Conservation (phyloP, 768 basidiomycete species). For the Termitomyces titanicus region DNA sequence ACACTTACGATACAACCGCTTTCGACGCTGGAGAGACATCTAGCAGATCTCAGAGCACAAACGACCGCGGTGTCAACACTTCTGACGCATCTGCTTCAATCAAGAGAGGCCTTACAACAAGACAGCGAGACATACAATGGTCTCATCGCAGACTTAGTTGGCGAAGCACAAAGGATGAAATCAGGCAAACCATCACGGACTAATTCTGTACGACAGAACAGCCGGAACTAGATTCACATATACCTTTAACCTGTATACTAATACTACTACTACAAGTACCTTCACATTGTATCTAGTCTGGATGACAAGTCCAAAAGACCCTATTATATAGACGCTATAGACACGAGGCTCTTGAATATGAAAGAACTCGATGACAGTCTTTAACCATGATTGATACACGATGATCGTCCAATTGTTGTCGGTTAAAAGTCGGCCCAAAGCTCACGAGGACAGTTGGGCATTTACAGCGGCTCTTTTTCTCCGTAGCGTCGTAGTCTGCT, state of each 20-base stretch:
- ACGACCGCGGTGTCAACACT: slow-evolving; percentile 74
- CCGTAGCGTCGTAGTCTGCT: too few relatives aligned
- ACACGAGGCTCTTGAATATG: too few relatives aligned
- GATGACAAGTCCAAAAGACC: too few relatives aligned
- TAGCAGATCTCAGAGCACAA: slow-evolving; percentile 65
- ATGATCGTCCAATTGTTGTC: too few relatives aligned
- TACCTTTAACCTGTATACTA: slow-evolving; percentile 5
- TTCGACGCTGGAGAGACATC: slow-evolving; percentile 57
- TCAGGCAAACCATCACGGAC: slow-evolving; percentile 53
- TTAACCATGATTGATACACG: too few relatives aligned
- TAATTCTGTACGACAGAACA: slow-evolving; percentile 39
- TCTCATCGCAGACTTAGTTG: slow-evolving; percentile 88
- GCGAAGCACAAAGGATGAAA: slow-evolving; percentile 84
- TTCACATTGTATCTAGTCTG: neutral
- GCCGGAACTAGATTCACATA: slow-evolving; percentile 25
- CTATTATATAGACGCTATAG: too few relatives aligned
- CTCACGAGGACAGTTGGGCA: too few relatives aligned
- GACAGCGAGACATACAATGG: slow-evolving; percentile 89
- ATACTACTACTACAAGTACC: neutral
- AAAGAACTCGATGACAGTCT: too few relatives aligned
- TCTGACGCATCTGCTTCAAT: slow-evolving; percentile 80
- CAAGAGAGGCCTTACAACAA: slow-evolving; percentile 77
- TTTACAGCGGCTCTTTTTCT: too few relatives aligned
- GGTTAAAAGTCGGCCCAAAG: too few relatives aligned
- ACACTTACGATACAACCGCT: slow-evolving; percentile 70